Conservation (phyloP, 805 yeast species). For the Schwanniomyces occidentalis region DNA sequence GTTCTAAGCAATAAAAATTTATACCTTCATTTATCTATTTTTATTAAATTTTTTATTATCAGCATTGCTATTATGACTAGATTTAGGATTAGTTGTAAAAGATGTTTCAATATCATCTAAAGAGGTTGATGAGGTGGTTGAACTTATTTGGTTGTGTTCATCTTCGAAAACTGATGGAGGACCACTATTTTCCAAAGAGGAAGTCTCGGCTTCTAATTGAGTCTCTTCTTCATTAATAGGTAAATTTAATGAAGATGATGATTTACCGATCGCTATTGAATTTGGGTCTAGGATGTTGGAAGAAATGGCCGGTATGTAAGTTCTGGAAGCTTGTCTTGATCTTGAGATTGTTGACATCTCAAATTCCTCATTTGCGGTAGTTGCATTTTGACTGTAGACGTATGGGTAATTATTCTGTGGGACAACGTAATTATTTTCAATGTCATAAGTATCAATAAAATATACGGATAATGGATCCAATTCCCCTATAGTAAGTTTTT, state of each 20-base stretch:
- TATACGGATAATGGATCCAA: conserved; percentile 31
- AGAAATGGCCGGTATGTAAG: conserved; percentile 11
- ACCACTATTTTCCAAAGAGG: conserved; percentile 29
- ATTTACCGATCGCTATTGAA: conserved; percentile 15
- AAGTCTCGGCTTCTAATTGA: conserved; percentile 20
- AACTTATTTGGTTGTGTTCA: conserved; percentile 25
- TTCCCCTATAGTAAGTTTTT: conserved; percentile 23
- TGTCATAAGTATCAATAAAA: conserved; percentile 10
- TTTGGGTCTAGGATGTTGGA: not conserved
- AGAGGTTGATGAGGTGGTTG: conserved; percentile 36
- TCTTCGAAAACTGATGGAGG: conserved; percentile 41
- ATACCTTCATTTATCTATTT: not conserved
- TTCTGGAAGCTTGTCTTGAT: conserved; percentile 30
- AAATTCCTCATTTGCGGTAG: conserved; percentile 10
- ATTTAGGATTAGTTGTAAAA: too few species aligned
- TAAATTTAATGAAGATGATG: conserved; percentile 11
- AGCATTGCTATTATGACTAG: not conserved
- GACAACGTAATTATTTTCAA: conserved; percentile 5
- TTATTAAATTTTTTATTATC: conserved; percentile 1
- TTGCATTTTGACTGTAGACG: conserved; percentile 6
- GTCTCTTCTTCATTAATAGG: conserved; percentile 6
- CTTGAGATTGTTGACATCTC: conserved; percentile 26
- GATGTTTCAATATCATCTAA: conserved; percentile 26
- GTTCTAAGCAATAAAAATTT: too few species aligned
- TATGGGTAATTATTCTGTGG: conserved; percentile 2